Evolutionary conservation across 345 rosid genomes (phyloP).

Genomic region (Clausena lansium): DNA sequence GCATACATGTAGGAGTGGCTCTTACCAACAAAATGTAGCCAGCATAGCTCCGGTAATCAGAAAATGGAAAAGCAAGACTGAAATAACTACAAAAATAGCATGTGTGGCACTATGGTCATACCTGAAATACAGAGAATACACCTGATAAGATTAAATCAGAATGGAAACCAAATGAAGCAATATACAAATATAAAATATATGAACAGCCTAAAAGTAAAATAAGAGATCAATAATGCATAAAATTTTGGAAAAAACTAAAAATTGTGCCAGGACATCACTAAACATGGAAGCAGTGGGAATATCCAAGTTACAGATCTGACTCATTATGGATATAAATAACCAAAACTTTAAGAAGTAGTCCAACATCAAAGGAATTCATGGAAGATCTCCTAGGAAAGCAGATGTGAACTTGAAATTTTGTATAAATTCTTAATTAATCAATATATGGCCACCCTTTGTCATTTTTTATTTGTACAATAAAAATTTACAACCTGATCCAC

Average conservation of each 20-base stretch:
- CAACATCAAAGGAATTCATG: background rate
- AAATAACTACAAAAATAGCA: conserved; percentile 73
- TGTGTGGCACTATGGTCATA: conserved; percentile 88
- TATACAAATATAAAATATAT: background rate
- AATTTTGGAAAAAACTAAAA: background rate
- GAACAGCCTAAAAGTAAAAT: background rate
- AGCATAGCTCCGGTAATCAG: conserved; percentile 65
- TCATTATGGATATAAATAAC: conserved; percentile 5
- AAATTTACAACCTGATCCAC: background rate
- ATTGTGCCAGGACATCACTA: background rate
- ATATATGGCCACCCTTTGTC: background rate
- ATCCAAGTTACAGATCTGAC: background rate
- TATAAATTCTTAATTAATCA: background rate
- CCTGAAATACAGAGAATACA: conserved; percentile 47
- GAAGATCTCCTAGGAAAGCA: background rate
- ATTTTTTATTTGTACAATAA: background rate
- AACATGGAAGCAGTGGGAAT: background rate
- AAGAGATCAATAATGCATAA: background rate
- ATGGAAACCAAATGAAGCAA: background rate
- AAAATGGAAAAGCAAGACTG: conserved; percentile 81
- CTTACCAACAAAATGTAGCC: conserved; percentile 94
- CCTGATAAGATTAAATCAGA: conserved; percentile 5
- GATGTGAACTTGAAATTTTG: background rate
- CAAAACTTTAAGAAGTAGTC: background rate
- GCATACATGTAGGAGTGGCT: background rate